phyloP scores from a whole-genome alignment of 257 asterid species.

The Cruciata laevipes region DNA sequence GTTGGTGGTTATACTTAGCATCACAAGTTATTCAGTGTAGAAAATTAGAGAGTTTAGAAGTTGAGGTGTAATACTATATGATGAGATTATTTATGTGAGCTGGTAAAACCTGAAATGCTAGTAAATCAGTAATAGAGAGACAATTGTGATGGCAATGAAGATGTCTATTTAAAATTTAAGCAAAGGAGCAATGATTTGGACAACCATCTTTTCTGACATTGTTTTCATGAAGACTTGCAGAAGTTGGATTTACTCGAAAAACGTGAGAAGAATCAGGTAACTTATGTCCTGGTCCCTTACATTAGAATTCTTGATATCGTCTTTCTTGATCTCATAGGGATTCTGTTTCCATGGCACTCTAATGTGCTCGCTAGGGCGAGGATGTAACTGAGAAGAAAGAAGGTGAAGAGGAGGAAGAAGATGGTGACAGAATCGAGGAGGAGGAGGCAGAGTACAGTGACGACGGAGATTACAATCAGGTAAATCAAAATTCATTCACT shows the following conservation, averaged over 20 bases:
- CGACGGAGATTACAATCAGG: slow-evolving; percentile 66
- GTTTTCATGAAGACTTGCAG: slow-evolving; percentile 24
- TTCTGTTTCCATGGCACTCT: neutral
- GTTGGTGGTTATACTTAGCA: no score
- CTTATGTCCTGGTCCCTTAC: neutral
- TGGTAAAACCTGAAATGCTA: no score
- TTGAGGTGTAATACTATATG: no score
- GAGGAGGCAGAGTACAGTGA: slow-evolving; percentile 52
- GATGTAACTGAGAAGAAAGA: slow-evolving; percentile 40
- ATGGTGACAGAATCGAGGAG: slow-evolving; percentile 37
- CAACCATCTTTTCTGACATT: neutral
- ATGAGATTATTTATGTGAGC: no score
- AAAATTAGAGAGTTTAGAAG: no score
- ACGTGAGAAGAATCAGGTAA: slow-evolving; percentile 44
- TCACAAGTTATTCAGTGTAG: no score
- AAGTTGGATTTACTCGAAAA: slow-evolving; percentile 48
- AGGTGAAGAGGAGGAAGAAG: slow-evolving; percentile 55
- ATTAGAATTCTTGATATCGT: neutral
- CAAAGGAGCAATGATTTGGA: no score
- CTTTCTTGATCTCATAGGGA: neutral
- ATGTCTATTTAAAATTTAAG: no score
- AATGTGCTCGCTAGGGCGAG: slow-evolving; percentile 32
- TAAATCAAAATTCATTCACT: slow-evolving; percentile 12
- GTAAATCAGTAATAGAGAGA: no score
- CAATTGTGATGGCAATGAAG: no score